phyloP scores from a whole-genome alignment of 805 yeast genomes.

The Yamadazyma laniorum region DNA sequence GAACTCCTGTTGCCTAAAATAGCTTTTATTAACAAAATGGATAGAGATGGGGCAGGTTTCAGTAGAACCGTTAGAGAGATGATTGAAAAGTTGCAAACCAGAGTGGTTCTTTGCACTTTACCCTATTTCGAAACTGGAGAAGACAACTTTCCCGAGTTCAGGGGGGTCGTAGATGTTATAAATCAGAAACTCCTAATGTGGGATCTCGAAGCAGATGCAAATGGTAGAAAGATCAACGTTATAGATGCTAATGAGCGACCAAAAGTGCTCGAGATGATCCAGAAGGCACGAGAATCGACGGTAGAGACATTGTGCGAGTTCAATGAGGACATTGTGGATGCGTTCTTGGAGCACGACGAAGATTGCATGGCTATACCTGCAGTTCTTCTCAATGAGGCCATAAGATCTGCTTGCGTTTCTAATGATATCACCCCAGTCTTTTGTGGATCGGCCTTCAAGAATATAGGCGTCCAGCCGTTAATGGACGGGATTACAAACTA shows the following conservation, averaged over 20 bases:
- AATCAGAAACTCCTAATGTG: conserved; percentile 58
- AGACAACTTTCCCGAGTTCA: conserved; percentile 41
- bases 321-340: conserved; percentile 75
- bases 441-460: conserved; percentile 90
- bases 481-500: conserved; percentile 77
- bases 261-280: conserved; percentile 46
- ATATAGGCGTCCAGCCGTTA: conserved; percentile 93
- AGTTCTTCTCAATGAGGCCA: conserved; percentile 51
- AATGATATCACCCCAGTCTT: conserved; percentile 70
- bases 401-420: conserved; percentile 60
- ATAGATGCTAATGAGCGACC: conserved; percentile 35
- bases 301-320: conserved; percentile 82
- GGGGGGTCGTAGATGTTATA: conserved; percentile 75
- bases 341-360: conserved; percentile 68
- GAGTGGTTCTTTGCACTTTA: conserved; percentile 69
- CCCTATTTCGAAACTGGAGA: conserved; percentile 59
- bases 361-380: conserved; percentile 68
- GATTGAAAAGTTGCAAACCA: conserved; percentile 68
- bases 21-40: conserved; percentile 91
- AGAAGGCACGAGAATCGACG: conserved; percentile 64
- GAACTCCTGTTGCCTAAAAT: conserved; percentile 68
- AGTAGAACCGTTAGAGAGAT: conserved; percentile 86
- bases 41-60: conserved; percentile 92
- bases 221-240: conserved; percentile 54
- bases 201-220: conserved; percentile 37